phyloP scores from a whole-genome alignment of 805 yeast species.

The Candida silvicultrix region DNA sequence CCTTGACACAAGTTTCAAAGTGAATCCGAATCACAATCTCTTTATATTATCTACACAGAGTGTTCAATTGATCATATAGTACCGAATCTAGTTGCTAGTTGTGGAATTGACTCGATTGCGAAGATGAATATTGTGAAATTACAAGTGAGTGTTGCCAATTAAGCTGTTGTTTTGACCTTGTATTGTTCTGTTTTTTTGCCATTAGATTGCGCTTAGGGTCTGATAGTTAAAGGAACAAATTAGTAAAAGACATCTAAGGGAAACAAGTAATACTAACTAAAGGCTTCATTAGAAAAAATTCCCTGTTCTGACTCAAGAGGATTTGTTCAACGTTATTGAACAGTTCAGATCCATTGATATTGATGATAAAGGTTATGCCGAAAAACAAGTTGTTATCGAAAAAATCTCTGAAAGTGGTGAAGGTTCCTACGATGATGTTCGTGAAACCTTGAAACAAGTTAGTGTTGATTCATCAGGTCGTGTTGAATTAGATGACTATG shows the following conservation, averaged over 20 bases:
- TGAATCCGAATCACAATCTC: background rate
- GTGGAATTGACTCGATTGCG: background rate
- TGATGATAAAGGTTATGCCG: conserved; percentile 93
- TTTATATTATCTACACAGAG: background rate
- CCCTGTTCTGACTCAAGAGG: conserved; percentile 82
- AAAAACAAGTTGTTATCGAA: conserved; percentile 84
- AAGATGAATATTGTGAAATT: conserved; percentile 59
- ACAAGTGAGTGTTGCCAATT: conserved; percentile 35
- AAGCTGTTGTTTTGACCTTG: background rate
- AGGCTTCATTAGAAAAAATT: conserved; percentile 53
- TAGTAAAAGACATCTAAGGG: too few species aligned
- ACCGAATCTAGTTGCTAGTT: too few species aligned
- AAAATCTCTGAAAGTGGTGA: conserved; percentile 73
- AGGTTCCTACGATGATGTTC: conserved; percentile 83
- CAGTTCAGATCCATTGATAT: conserved; percentile 80
- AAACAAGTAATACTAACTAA: background rate
- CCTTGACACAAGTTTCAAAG: background rate
- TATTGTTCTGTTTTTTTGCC: background rate
- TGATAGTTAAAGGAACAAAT: too few species aligned
- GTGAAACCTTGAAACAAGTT: conserved; percentile 88
- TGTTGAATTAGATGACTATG: conserved; percentile 94
- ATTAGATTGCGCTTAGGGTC: background rate
- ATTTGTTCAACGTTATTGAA: conserved; percentile 77
- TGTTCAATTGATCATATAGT: too few species aligned
- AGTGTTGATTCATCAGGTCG: conserved; percentile 95